Percentiles rank a stretch among this genome's conserved stretches.
Conservation (phyloP, 345 rosid species). For the Gossypium stocksii region DNA sequence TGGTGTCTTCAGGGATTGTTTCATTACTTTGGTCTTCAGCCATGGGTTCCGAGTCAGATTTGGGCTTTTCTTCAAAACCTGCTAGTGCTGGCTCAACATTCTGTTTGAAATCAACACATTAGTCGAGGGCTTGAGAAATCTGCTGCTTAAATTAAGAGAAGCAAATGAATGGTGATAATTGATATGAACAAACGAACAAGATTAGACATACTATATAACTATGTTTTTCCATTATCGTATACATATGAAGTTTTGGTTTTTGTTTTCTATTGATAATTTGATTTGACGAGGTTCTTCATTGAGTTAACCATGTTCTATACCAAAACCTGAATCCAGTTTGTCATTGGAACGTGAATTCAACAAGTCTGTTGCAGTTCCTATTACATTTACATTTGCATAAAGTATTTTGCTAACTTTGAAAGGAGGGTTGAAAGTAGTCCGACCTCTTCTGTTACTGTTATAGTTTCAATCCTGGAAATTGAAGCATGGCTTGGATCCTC, state of each 20-base stretch:
- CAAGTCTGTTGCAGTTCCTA: background rate
- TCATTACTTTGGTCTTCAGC: constrained; percentile 18
- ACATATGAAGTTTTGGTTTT: too few relatives aligned
- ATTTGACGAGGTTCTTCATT: background rate
- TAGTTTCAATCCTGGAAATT: constrained; percentile 22
- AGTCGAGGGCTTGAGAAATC: constrained; percentile 11
- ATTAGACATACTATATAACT: background rate
- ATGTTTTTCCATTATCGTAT: too few relatives aligned
- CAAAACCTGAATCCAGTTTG: background rate
- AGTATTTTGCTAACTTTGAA: background rate
- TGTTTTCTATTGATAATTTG: too few relatives aligned
- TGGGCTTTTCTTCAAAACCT: constrained; percentile 17
- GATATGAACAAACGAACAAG: background rate
- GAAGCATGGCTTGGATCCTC: constrained; percentile 19
- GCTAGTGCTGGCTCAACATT: constrained; percentile 15
- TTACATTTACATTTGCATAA: background rate
- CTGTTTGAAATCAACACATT: constrained; percentile 22
- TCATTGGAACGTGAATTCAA: background rate
- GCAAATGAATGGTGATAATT: background rate
- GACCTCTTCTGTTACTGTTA: constrained; percentile 35
- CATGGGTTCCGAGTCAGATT: constrained; percentile 12
- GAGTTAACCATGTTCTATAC: background rate
- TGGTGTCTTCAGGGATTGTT: constrained; percentile 14
- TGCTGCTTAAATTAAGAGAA: background rate
- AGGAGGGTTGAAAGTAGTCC: constrained; percentile 10